Evolutionary conservation across 345 rosid species (phyloP).

Genomic region (Dipteronia dyeriana): DNA sequence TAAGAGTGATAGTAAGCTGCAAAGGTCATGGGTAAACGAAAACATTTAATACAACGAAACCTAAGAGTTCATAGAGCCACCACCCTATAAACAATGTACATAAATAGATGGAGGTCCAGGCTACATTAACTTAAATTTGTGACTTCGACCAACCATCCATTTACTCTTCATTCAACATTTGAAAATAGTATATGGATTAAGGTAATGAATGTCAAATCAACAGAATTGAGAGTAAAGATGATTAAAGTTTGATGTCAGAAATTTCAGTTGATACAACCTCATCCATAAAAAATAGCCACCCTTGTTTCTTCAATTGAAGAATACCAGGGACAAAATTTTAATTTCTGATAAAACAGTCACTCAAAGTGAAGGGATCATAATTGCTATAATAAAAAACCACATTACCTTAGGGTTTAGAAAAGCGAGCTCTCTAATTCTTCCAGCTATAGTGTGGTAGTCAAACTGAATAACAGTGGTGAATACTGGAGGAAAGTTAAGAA

Average conservation of each 20-base stretch:
- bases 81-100: neutral
- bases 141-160: neutral
- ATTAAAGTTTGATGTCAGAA: neutral
- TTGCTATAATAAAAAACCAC: conserved; percentile 13
- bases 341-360: neutral
- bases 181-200: neutral
- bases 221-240: neutral
- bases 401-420: conserved; percentile 90
- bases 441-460: conserved; percentile 82
- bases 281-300: conserved; percentile 10
- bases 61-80: conserved; percentile 13
- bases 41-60: conserved; percentile 8
- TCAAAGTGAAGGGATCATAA: neutral
- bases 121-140: neutral
- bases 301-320: neutral
- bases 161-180: neutral
- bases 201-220: neutral
- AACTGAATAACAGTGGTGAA: conserved; percentile 87
- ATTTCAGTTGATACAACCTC: neutral
- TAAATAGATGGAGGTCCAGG: neutral
- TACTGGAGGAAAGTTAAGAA: conserved; percentile 44
- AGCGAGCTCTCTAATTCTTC: conserved; percentile 95
- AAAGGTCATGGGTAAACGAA: conserved; percentile 23
- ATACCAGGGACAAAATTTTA: neutral
- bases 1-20: conserved; percentile 76